A percentile compares a stretch with the other conserved stretches of the same genome.
phyloP scores from a whole-genome alignment of 495 filamentous ascomycete species.

The Pseudoneurospora amorphoporcata region DNA sequence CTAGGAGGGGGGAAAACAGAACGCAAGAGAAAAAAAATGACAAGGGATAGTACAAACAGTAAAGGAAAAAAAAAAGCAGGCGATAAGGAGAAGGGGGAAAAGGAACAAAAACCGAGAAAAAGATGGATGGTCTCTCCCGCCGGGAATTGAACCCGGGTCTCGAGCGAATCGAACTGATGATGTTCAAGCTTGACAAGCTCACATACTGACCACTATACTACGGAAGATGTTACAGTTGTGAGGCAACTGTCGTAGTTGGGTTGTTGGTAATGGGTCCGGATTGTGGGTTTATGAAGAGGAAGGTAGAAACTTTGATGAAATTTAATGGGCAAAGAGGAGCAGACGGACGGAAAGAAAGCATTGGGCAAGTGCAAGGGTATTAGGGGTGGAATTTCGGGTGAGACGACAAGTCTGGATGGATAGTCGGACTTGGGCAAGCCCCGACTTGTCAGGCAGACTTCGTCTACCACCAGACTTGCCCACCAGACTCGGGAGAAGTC shows the following conservation, averaged over 20 bases:
- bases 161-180: background rate
- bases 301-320: background rate
- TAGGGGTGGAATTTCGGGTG: background rate
- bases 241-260: background rate
- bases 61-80: background rate
- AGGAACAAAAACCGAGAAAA: too few relatives aligned
- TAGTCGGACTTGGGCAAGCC: too few relatives aligned
- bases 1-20: too few relatives aligned
- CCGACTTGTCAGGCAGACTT: too few relatives aligned
- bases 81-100: too few relatives aligned
- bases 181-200: background rate
- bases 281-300: background rate
- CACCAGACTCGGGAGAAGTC: too few relatives aligned
- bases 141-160: background rate
- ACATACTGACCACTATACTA: background rate
- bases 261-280: background rate
- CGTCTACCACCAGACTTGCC: too few relatives aligned
- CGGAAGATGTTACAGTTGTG: background rate
- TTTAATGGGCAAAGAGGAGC: background rate
- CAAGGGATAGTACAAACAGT: too few relatives aligned
- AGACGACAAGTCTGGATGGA: too few relatives aligned
- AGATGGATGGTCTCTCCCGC: background rate
- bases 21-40: too few relatives aligned
- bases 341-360: background rate
- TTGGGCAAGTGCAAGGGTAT: background rate